Percentiles rank a stretch among this genome's conserved stretches.
phyloP scores from a whole-genome alignment of 371 early-diverging fungal genomes.

The Blastocladiella emersonii region DNA sequence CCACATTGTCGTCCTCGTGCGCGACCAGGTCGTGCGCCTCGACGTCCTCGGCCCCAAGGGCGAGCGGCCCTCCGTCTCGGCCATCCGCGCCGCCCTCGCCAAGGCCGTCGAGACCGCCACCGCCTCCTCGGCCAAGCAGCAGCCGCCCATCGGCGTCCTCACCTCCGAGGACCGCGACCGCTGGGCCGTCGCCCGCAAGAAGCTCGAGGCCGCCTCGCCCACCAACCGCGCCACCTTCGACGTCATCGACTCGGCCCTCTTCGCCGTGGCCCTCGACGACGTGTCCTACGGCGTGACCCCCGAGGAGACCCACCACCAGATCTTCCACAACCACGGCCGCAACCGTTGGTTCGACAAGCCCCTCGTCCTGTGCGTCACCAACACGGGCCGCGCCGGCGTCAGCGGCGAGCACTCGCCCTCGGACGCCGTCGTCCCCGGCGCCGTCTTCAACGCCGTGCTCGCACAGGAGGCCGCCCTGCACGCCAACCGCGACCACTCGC shows the following conservation, averaged over 20 bases:
- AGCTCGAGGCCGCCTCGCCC: constrained; percentile 23
- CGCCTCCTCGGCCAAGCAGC: constrained; percentile 20
- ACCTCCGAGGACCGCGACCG: constrained; percentile 74
- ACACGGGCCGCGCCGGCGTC: constrained; percentile 74
- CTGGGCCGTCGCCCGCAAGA: constrained; percentile 49
- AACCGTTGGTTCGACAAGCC: constrained; percentile 96
- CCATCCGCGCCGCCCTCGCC: constrained; percentile 46
- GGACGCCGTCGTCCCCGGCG: constrained; percentile 80
- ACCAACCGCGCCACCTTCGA: constrained; percentile 47
- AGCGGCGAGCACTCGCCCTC: constrained; percentile 83
- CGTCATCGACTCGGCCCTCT: constrained; percentile 64
- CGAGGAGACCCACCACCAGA: constrained; percentile 51
- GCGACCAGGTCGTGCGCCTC: constrained; percentile 67
- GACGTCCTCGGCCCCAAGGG: constrained; percentile 56
- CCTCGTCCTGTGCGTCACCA: constrained; percentile 68
- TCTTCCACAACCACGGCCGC: constrained; percentile 62
- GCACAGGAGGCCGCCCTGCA: constrained; percentile 24
- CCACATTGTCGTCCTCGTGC: constrained; percentile 68
- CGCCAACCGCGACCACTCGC: constrained; percentile 12
- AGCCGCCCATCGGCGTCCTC: constrained; percentile 57
- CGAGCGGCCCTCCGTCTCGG: constrained; percentile 40
- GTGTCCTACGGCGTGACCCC: constrained; percentile 37
- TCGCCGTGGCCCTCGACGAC: constrained; percentile 74
- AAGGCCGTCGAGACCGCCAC: constrained; percentile 35
- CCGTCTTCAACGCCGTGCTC: constrained; percentile 49